phyloP scores from a whole-genome alignment of 2,329 filamentous ascomycete species.

The Penicillium griseofulvum region DNA sequence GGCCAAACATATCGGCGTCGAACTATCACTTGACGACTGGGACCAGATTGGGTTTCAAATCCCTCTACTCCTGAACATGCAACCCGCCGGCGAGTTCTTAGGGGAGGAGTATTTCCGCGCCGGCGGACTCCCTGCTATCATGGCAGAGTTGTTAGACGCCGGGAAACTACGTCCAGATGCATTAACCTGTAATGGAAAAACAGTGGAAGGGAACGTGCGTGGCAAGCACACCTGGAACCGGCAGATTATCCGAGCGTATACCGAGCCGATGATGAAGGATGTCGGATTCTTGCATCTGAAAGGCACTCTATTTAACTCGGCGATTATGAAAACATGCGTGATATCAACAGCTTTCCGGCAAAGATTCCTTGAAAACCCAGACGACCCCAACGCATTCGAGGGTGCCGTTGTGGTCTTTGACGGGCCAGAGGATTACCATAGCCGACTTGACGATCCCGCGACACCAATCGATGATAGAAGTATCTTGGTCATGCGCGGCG shows the following conservation, averaged over 20 bases:
- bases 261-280: conserved; percentile 47
- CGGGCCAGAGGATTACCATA: conserved; percentile 50
- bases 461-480: conserved; percentile 43
- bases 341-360: conserved; percentile 47
- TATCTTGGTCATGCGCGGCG: background rate
- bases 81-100: background rate
- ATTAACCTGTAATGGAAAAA: conserved; percentile 23
- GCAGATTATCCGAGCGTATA: conserved; percentile 46
- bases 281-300: conserved; percentile 53
- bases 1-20: background rate
- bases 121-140: background rate
- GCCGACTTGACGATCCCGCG: conserved; percentile 42
- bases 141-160: background rate
- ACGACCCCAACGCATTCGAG: conserved; percentile 50
- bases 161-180: background rate
- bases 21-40: background rate
- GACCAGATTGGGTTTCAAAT: background rate
- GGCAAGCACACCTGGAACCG: conserved; percentile 52
- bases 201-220: conserved; percentile 44
- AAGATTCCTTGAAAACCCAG: conserved; percentile 45
- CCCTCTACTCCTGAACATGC: background rate
- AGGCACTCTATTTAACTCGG: conserved; percentile 51
- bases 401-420: conserved; percentile 50
- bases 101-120: background rate
- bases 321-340: conserved; percentile 54